Evolutionary conservation across 345 rosid genomes (phyloP).

Genomic region (Eucalyptus camaldulensis): DNA sequence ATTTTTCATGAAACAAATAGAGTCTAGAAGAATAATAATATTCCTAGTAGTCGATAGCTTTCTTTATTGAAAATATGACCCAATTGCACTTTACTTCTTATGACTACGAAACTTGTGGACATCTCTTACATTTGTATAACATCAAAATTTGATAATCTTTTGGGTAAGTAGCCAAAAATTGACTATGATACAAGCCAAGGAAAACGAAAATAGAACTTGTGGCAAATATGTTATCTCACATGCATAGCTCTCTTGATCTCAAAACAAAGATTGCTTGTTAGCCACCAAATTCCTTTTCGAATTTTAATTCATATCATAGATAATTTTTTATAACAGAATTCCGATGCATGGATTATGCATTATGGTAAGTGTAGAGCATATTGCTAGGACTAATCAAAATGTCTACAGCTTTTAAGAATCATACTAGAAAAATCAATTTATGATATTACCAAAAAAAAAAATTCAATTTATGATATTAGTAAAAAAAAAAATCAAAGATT

Average conservation of each 20-base stretch:
- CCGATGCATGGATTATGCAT: rapidly evolving
- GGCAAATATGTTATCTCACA: background rate
- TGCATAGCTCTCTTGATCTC: background rate
- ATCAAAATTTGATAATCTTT: background rate
- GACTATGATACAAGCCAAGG: no score
- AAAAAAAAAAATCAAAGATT: no score
- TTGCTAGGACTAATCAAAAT: no score
- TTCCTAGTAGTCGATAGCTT: background rate
- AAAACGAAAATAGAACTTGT: no score
- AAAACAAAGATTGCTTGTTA: background rate
- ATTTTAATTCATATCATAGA: background rate
- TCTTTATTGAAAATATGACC: background rate
- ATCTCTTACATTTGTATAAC: background rate
- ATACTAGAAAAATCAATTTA: rapidly evolving
- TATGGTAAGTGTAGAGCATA: background rate
- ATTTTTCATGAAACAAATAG: no score
- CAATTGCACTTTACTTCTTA: background rate
- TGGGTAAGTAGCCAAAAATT: background rate
- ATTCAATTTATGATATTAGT: no score
- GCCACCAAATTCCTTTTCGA: no score
- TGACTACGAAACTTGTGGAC: background rate
- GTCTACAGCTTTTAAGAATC: background rate
- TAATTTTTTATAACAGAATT: no score
- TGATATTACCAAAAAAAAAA: no score
- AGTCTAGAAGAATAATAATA: background rate